These are phyloP conservation scores for Collariella sp. DNA, from an alignment of 495 filamentous ascomycete genomes.

Conservation along the genomic window DNA sequence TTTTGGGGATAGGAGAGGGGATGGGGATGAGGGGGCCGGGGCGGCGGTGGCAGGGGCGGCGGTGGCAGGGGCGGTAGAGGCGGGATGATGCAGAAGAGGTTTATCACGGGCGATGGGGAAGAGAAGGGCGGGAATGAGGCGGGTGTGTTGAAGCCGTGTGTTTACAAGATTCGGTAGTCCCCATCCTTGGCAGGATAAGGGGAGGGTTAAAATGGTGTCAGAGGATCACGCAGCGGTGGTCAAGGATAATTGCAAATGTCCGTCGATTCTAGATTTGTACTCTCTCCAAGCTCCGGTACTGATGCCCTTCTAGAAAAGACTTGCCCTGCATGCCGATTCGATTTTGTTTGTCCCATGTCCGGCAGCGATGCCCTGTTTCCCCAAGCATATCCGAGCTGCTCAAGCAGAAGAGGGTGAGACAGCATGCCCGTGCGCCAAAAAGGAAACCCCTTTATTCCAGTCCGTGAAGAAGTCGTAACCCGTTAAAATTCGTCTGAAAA, in stretches of 20 bases:
- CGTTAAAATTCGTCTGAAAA: background rate
- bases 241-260: background rate
- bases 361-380: background rate
- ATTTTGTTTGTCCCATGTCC: background rate
- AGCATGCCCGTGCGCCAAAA: background rate
- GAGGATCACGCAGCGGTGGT: too few species aligned
- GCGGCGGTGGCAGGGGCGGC: background rate
- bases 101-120: constrained; percentile 48
- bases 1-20: too few species aligned
- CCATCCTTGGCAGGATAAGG: background rate
- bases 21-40: constrained; percentile 7
- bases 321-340: background rate
- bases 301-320: background rate
- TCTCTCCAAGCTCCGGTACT: background rate
- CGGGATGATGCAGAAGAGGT: constrained; percentile 44
- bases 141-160: constrained; percentile 83
- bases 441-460: constrained; percentile 2
- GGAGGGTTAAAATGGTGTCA: background rate
- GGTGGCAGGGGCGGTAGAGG: constrained; percentile 5
- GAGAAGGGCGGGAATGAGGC: constrained; percentile 50
- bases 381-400: background rate
- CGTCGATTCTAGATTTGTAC: constrained; percentile 4
- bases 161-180: constrained; percentile 77
- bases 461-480: background rate
- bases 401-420: background rate